phyloP scores from a whole-genome alignment of 306 rosid genomes.

The Quercus alba region DNA sequence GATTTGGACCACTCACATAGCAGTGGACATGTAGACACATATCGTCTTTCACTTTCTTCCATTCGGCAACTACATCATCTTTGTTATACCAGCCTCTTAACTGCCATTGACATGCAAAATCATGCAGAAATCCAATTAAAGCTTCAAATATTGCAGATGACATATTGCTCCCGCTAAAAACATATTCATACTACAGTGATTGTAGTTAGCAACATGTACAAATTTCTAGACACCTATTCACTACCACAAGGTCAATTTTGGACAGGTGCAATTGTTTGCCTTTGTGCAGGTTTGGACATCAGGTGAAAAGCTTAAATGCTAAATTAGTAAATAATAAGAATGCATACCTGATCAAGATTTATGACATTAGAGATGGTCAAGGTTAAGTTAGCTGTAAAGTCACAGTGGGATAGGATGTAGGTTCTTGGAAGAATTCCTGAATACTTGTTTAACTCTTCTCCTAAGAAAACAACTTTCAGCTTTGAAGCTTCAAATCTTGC shows the following conservation, averaged over 20 bases:
- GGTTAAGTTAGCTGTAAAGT: conserved; percentile 90
- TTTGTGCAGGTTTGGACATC: neutral
- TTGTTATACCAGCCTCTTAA: conserved; percentile 89
- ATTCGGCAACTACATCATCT: conserved; percentile 97
- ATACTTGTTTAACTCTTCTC: conserved; percentile 49
- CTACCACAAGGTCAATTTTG: too few species aligned
- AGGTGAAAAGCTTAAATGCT: neutral
- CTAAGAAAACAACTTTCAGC: conserved; percentile 67
- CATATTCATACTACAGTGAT: too few species aligned
- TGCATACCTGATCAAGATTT: conserved; percentile 82
- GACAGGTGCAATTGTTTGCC: neutral
- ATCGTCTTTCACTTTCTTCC: conserved; percentile 90
- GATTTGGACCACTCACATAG: conserved; percentile 90
- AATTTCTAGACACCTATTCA: too few species aligned
- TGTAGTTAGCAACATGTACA: too few species aligned
- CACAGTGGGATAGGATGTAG: conserved; percentile 90
- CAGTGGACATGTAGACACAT: conserved; percentile 93
- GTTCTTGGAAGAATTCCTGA: conserved; percentile 83
- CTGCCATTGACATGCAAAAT: conserved; percentile 37
- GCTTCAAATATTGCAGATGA: too few species aligned
- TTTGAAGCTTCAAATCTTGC: conserved; percentile 86
- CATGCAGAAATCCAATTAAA: neutral
- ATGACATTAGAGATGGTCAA: conserved; percentile 89
- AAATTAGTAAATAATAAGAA: neutral
- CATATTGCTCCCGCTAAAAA: too few species aligned